Percentiles rank a stretch among this genome's conserved stretches.
Evolutionary conservation across 2,329 filamentous ascomycete genomes (phyloP).

Genomic region (Exophiala viscosa): DNA sequence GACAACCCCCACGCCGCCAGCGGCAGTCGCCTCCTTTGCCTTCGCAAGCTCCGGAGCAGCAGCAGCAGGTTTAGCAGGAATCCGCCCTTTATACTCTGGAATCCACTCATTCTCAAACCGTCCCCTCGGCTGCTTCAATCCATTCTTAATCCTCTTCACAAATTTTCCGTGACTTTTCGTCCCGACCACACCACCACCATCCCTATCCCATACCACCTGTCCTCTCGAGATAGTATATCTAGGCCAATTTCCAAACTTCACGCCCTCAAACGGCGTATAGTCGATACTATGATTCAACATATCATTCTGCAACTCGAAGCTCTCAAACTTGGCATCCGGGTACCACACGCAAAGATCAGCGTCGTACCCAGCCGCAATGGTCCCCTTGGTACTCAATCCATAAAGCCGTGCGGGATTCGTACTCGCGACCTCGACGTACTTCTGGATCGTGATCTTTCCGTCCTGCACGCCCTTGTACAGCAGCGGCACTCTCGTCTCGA

Average conservation of each 20-base stretch:
- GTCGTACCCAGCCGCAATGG: constrained; percentile 40
- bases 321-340: constrained; percentile 19
- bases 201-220: constrained; percentile 26
- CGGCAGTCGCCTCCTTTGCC: too few relatives aligned
- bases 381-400: constrained; percentile 39
- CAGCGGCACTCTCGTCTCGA: constrained; percentile 41
- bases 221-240: constrained; percentile 34
- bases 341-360: constrained; percentile 45
- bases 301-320: constrained; percentile 27
- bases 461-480: constrained; percentile 33
- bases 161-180: too few relatives aligned
- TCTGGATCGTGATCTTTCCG: neutral
- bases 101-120: too few relatives aligned
- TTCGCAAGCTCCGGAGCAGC: too few relatives aligned
- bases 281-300: constrained; percentile 35
- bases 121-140: too few relatives aligned
- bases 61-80: too few relatives aligned
- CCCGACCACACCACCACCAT: too few relatives aligned
- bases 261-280: constrained; percentile 35
- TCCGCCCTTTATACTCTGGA: too few relatives aligned
- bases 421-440: constrained; percentile 42
- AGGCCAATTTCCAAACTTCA: constrained; percentile 33
- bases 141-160: too few relatives aligned
- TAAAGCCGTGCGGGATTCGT: constrained; percentile 44
- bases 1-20: too few relatives aligned